Evolutionary conservation across 208 protist genomes (phyloP).

Genomic region (Trypanosoma brucei): DNA sequence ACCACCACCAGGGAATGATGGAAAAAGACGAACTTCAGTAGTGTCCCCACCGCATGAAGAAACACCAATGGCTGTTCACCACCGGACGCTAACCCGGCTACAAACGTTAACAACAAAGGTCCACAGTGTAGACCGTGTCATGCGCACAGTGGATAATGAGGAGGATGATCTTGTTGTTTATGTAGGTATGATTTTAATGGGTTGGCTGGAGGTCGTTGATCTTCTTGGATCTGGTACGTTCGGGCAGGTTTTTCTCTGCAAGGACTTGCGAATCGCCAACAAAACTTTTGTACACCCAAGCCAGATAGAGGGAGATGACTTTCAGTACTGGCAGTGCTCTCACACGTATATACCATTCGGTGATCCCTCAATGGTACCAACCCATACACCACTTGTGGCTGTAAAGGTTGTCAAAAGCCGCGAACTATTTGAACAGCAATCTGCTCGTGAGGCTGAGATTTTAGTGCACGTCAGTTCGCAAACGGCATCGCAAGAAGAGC

Average conservation of each 20-base stretch:
- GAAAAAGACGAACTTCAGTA: not conserved
- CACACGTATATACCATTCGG: slow-evolving; percentile 74
- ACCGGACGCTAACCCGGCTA: slow-evolving; percentile 42
- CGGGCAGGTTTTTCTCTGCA: slow-evolving; percentile 85
- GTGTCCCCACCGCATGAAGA: not conserved
- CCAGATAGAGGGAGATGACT: slow-evolving; percentile 69
- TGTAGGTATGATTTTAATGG: slow-evolving; percentile 77
- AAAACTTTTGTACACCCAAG: slow-evolving; percentile 66
- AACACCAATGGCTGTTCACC: slow-evolving; percentile 15
- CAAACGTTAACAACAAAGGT: slow-evolving; percentile 44
- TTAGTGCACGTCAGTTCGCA: slow-evolving; percentile 76
- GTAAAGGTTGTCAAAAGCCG: slow-evolving; percentile 85
- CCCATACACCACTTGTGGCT: slow-evolving; percentile 59
- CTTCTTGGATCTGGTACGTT: slow-evolving; percentile 77
- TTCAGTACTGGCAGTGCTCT: slow-evolving; percentile 81
- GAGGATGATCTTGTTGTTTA: slow-evolving; percentile 70
- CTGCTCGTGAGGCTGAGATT: slow-evolving; percentile 80
- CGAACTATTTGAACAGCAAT: slow-evolving; percentile 70
- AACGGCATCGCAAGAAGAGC: slow-evolving; percentile 10
- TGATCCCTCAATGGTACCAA: slow-evolving; percentile 53
- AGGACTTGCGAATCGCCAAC: slow-evolving; percentile 67
- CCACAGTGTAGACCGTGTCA: slow-evolving; percentile 61
- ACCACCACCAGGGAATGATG: not conserved
- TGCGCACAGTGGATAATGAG: slow-evolving; percentile 75
- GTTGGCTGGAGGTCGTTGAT: slow-evolving; percentile 78